Percentiles rank a stretch among this genome's conserved stretches.
Conservation (phyloP, 2,329 filamentous ascomycete genomes). For the Bipolaris zeicola region DNA sequence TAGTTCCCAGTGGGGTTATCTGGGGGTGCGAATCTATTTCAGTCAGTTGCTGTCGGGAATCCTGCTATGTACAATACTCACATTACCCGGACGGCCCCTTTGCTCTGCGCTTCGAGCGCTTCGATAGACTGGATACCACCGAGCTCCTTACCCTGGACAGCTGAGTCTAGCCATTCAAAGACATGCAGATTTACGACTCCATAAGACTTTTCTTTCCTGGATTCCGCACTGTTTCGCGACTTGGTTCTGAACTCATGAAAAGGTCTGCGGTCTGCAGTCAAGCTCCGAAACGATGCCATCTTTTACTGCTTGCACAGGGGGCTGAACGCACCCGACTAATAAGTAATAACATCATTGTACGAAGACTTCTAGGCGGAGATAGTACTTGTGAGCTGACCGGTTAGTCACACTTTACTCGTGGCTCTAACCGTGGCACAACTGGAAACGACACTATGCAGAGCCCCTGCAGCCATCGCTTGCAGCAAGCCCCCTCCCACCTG, state of each 20-base stretch:
- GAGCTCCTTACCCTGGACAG: conserved; percentile 14
- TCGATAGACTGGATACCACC: conserved; percentile 4
- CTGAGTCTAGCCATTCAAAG: conserved; percentile 28
- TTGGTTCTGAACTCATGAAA: conserved; percentile 17
- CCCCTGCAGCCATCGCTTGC: not conserved
- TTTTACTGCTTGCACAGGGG: not conserved
- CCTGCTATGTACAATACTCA: conserved; percentile 7
- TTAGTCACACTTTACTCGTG: not conserved
- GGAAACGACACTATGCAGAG: not conserved
- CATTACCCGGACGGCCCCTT: conserved; percentile 26
- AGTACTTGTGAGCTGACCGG: not conserved
- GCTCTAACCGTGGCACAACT: not conserved
- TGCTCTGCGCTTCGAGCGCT: conserved; percentile 12
- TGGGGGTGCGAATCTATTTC: conserved; percentile 30
- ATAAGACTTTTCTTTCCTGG: not conserved
- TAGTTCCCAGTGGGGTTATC: conserved; percentile 22
- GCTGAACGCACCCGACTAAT: not conserved
- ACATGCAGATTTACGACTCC: conserved; percentile 15
- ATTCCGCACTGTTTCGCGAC: not conserved
- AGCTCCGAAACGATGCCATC: conserved; percentile 20
- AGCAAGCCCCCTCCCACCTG: not conserved
- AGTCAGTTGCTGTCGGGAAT: conserved; percentile 3
- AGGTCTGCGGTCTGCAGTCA: conserved; percentile 20
- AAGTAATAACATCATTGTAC: not conserved
- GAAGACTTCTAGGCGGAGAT: not conserved